Percentiles rank a stretch among this genome's conserved stretches.
Conservation (phyloP, 169 alveolate genomes). For the Condylostoma magnum region DNA sequence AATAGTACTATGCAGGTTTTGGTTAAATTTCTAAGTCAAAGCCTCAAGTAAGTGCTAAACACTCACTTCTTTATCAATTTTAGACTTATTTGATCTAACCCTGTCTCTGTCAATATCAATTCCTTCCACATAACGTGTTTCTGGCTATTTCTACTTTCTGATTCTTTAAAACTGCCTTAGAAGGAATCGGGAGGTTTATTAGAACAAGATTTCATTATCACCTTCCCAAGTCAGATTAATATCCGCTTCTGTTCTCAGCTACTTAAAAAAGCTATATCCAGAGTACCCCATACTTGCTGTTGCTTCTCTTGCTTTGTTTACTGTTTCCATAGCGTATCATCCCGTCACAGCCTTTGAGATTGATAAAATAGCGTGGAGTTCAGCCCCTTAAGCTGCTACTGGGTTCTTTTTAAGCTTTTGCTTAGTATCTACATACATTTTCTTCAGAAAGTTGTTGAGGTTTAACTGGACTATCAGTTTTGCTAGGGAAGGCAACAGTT, state of each 20-base stretch:
- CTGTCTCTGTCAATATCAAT: no score
- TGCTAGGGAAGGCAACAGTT: conserved; percentile 36
- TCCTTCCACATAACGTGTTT: no score
- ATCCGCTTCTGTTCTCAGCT: conserved; percentile 14
- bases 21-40: no score
- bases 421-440: no score
- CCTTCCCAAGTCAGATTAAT: conserved; percentile 58
- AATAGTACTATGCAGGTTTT: no score
- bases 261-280: conserved; percentile 10
- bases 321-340: conserved; percentile 5
- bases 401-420: not conserved
- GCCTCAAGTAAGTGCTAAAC: no score
- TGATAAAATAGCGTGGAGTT: conserved; percentile 19
- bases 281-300: conserved; percentile 59
- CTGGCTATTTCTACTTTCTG: no score
- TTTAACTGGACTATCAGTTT: not conserved
- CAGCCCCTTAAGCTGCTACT: not conserved
- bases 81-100: no score
- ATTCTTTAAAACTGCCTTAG: conserved; percentile 26
- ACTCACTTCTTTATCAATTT: no score
- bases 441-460: no score
- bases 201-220: conserved; percentile 44
- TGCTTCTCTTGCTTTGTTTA: conserved; percentile 31
- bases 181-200: conserved; percentile 38
- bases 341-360: conserved; percentile 24